Conservation (phyloP, 176 grass and related monocot species). For the Calamus simplicifolius region DNA sequence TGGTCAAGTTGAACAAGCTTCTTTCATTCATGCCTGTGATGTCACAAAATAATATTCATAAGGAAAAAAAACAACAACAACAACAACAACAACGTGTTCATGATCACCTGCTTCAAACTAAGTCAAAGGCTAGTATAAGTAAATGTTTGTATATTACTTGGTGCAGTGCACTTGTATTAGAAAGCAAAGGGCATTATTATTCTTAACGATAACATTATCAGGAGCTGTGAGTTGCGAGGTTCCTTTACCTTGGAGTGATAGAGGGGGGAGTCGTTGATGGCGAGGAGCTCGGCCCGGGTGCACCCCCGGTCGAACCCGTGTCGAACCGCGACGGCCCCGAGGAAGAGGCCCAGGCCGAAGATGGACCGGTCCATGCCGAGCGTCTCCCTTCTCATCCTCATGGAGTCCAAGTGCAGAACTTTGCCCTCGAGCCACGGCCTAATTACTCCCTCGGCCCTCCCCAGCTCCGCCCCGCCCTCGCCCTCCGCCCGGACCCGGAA, state of each 20-base stretch:
- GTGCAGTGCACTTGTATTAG: no score
- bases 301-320: slow-evolving; percentile 83
- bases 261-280: slow-evolving; percentile 74
- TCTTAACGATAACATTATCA: not conserved
- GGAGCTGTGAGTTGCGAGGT: not conserved
- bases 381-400: slow-evolving; percentile 59
- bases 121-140: no score
- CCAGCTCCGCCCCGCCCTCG: slow-evolving; percentile 32
- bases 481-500: slow-evolving; percentile 44
- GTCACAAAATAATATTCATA: no score
- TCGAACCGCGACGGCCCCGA: slow-evolving; percentile 67
- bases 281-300: slow-evolving; percentile 66
- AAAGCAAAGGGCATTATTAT: not conserved
- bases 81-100: no score
- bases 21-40: no score
- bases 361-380: slow-evolving; percentile 46
- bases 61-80: no score
- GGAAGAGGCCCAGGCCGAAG: slow-evolving; percentile 76
- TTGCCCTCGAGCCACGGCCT: slow-evolving; percentile 50
- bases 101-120: no score
- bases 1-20: no score
- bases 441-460: slow-evolving; percentile 59
- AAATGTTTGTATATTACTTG: no score
- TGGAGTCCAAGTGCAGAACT: slow-evolving; percentile 75
- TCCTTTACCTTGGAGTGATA: slow-evolving; percentile 64